A percentile compares a stretch with the other conserved stretches of the same genome.
Evolutionary conservation across 495 filamentous ascomycete genomes (phyloP).

Genomic region (Elaphomyces granulatus): DNA sequence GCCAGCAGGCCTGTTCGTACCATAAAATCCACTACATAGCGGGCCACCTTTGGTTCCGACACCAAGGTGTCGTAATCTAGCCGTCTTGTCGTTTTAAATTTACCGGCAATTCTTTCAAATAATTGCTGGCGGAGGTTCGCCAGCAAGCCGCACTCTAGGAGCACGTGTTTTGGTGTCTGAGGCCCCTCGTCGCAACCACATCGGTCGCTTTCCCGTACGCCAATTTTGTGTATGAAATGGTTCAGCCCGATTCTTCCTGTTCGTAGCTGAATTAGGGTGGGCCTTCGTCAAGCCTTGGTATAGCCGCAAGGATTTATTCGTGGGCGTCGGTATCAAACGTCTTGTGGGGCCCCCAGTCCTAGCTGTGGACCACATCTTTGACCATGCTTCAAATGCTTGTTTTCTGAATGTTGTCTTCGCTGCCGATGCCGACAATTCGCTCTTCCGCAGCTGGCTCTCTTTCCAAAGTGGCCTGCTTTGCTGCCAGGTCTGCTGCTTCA

Average conservation of each 20-base stretch:
- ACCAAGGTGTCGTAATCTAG: no score
- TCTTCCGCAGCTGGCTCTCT: no score
- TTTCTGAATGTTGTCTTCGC: slow-evolving; percentile 3
- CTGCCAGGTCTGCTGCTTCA: slow-evolving; percentile 8
- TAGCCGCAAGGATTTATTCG: slow-evolving; percentile 2
- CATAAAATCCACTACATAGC: no score
- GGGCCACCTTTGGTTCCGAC: no score
- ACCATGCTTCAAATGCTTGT: slow-evolving; percentile 1
- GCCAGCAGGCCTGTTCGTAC: no score
- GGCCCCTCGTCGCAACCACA: slow-evolving; percentile 13
- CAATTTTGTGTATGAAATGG: slow-evolving; percentile 19
- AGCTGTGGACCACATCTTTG: neutral
- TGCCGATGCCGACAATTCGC: slow-evolving; percentile 1
- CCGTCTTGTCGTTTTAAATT: no score
- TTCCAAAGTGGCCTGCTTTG: slow-evolving; percentile 3
- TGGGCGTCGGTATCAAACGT: slow-evolving; percentile 3
- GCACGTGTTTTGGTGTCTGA: slow-evolving; percentile 18
- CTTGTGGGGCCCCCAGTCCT: slow-evolving; percentile 5
- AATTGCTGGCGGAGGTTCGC: no score
- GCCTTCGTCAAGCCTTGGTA: slow-evolving; percentile 6
- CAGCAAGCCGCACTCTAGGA: slow-evolving; percentile 21
- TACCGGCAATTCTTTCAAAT: no score
- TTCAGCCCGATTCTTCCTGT: slow-evolving; percentile 19
- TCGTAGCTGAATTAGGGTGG: slow-evolving; percentile 18
- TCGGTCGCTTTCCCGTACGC: slow-evolving; percentile 13